These are phyloP conservation scores for Cercospora beticola DNA, from an alignment of 2,329 filamentous ascomycete genomes.

Conservation along the genomic window DNA sequence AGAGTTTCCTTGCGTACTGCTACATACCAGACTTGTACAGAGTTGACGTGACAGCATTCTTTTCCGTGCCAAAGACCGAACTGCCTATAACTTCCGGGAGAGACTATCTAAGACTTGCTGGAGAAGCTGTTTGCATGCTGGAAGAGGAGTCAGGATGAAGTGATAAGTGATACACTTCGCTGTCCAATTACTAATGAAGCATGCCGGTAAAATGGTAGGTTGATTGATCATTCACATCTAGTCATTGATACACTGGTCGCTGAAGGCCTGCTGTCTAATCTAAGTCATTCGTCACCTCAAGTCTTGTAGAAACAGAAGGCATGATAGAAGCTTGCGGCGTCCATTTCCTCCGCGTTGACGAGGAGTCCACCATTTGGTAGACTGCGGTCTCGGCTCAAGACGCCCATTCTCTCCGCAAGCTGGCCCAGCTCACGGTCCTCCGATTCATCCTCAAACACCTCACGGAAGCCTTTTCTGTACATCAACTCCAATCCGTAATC, in stretches of 20 bases:
- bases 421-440: slow-evolving; percentile 77
- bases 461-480: slow-evolving; percentile 85
- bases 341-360: slow-evolving; percentile 83
- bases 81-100: neutral
- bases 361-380: slow-evolving; percentile 55
- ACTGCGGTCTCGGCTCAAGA: slow-evolving; percentile 65
- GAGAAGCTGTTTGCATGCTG: neutral
- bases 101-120: neutral
- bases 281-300: slow-evolving; percentile 10
- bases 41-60: neutral
- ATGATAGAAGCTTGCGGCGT: slow-evolving; percentile 85
- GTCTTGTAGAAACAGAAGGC: slow-evolving; percentile 94
- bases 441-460: slow-evolving; percentile 91
- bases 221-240: neutral
- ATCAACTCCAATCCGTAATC: slow-evolving; percentile 96
- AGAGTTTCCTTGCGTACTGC: slow-evolving; percentile 15
- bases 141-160: neutral
- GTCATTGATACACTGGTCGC: slow-evolving; percentile 1
- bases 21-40: neutral
- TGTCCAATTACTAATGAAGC: neutral
- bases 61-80: neutral
- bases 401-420: slow-evolving; percentile 93
- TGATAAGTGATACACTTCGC: neutral
- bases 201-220: neutral
- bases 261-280: slow-evolving; percentile 1